phyloP scores from a whole-genome alignment of 345 rosid species.

The Lepidium aucheri region DNA sequence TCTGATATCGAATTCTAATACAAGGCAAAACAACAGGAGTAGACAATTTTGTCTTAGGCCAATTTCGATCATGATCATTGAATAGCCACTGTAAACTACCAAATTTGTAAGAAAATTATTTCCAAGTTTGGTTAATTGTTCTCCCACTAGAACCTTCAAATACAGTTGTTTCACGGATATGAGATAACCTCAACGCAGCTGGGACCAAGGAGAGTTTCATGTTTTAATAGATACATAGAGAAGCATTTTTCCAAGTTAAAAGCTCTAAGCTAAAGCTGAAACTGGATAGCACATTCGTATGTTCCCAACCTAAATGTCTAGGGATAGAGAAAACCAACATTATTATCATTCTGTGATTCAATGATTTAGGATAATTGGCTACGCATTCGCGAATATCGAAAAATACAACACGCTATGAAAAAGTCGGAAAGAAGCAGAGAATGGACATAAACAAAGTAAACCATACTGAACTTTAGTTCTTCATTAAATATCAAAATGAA shows the following conservation, averaged over 20 bases:
- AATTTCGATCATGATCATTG: not conserved
- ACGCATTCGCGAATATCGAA: not conserved
- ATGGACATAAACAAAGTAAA: not conserved
- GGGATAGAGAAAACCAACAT: no score
- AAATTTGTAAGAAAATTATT: not conserved
- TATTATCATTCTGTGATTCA: not conserved
- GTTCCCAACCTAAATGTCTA: no score
- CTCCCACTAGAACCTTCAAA: no score
- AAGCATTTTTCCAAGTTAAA: no score
- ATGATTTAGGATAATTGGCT: not conserved
- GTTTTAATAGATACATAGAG: no score
- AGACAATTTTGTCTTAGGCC: not conserved
- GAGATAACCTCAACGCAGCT: no score
- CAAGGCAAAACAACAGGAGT: not conserved
- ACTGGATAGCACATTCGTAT: no score
- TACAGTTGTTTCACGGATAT: no score
- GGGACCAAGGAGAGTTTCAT: no score
- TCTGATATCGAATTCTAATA: constrained; percentile 23
- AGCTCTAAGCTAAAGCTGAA: no score
- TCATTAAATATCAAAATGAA: constrained; percentile 2
- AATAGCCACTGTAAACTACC: not conserved
- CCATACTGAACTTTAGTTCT: not conserved
- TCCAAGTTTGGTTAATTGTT: not conserved
- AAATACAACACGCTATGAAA: not conserved
- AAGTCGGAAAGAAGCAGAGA: not conserved